Evolutionary conservation across 1,139 yeast genomes (phyloP), one percentile per base, ranked within the genome.

Genomic region (Zhuliangozyma blackwelliae): DNA sequence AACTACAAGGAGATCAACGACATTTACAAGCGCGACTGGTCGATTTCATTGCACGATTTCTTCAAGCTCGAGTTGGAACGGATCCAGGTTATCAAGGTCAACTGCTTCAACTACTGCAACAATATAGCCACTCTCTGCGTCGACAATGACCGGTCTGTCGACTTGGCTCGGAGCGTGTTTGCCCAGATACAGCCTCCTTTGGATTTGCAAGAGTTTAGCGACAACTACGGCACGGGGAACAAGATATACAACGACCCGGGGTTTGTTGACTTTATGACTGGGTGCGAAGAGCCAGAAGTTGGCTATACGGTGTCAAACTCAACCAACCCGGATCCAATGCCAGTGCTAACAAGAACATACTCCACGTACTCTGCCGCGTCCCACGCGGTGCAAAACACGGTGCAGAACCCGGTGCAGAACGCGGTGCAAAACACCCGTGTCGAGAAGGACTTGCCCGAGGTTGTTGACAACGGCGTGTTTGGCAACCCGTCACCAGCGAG

Each of bases 21-120:
- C 30, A 66, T 75, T 6, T 92, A 90, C 85, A 72, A 78, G 39
- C 65, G 77, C 29, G 95, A 89, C 50, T 92, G 98, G 98, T 70
- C 75, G 37, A 61, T 68, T 16, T 71, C 87, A 1, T 75, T 90
- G 31, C 77, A 73, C 44, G 80, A 79, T 47, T 70, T 87, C 43
- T 95, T 90, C 59, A 78, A 71, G 41, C 62, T 87, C 45, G 98
- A 92, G 54, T 77, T 77, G 35, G 89, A 86, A 50, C 73, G 96
- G 45, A 78, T 89, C 38, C 84, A 84, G 49, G 75, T 82, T 41
- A 55, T 87, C 40, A 87, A 89, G 51, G 69, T 84, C 12, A 86
- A 83, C 51, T 61, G 94, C 45, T 94, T 96, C 82, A 84, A 82
- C 31, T 90, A 74, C 56, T 82, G 95, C 37, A 88, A 88, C 56